A percentile compares a stretch with the other conserved stretches of the same genome.
Evolutionary conservation across 768 basidiomycete species (phyloP).

Genomic region (Calocera viscosa): DNA sequence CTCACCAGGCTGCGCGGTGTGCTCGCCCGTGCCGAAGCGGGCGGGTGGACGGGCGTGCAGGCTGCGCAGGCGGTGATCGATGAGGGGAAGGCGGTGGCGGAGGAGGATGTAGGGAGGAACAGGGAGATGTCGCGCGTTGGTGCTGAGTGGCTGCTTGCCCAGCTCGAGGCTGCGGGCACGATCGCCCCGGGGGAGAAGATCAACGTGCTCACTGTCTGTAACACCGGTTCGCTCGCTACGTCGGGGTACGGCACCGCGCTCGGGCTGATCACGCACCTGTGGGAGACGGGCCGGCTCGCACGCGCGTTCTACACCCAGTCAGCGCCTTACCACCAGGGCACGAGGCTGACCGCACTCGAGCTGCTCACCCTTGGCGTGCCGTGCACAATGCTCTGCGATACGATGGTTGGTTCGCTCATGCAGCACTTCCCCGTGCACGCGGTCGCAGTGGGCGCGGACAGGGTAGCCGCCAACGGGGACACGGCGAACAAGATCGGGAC

Average conservation of each 20-base stretch:
- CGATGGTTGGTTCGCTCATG: conserved; percentile 92
- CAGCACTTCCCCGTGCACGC: conserved; percentile 75
- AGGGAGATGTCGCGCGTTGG: conserved; percentile 73
- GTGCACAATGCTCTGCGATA: conserved; percentile 91
- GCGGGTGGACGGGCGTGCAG: conserved; percentile 29
- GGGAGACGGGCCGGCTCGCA: conserved; percentile 61
- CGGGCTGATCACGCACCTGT: conserved; percentile 82
- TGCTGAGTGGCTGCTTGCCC: conserved; percentile 67
- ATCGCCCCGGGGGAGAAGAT: conserved; percentile 36
- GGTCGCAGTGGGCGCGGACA: conserved; percentile 81
- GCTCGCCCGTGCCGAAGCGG: conserved; percentile 27
- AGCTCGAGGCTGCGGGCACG: conserved; percentile 32
- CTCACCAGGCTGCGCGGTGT: conserved; percentile 49
- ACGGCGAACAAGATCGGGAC: conserved; percentile 98
- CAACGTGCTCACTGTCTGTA: conserved; percentile 87
- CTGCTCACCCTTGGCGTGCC: conserved; percentile 73
- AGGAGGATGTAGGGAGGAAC: conserved; percentile 81
- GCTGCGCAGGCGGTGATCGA: conserved; percentile 45
- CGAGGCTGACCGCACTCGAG: conserved; percentile 75
- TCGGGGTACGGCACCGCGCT: conserved; percentile 94
- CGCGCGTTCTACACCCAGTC: conserved; percentile 90
- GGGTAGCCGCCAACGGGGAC: conserved; percentile 86
- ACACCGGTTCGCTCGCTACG: conserved; percentile 92
- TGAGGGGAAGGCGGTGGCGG: conserved; percentile 64
- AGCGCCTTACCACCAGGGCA: conserved; percentile 88